These are phyloP conservation scores for Chalaropsis thielavioides DNA, from an alignment of 2,329 filamentous ascomycete species.

Conservation along the genomic window DNA sequence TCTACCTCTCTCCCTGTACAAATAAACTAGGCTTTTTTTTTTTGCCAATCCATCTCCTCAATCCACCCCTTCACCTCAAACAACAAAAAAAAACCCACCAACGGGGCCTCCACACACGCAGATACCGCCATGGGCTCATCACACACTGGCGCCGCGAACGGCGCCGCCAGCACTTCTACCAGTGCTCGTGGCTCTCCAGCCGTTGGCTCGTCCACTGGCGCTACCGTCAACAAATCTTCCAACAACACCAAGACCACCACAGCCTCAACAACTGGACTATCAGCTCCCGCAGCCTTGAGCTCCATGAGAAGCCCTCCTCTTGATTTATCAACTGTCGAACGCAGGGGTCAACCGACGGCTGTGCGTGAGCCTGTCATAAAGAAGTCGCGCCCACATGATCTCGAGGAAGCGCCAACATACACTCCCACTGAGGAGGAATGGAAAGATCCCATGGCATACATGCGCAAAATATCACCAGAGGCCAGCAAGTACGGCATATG, in stretches of 20 bases:
- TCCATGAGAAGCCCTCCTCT: constrained; percentile 48
- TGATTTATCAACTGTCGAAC: constrained; percentile 80
- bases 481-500: constrained; percentile 80
- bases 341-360: constrained; percentile 67
- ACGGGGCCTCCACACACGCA: neutral
- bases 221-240: constrained; percentile 27
- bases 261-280: constrained; percentile 25
- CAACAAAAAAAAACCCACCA: neutral
- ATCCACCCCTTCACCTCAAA: neutral
- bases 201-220: constrained; percentile 23
- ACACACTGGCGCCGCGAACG: constrained; percentile 23
- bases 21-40: neutral
- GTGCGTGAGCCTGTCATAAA: constrained; percentile 63
- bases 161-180: constrained; percentile 27
- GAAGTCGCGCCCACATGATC: constrained; percentile 64
- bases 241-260: constrained; percentile 33
- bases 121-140: constrained; percentile 13
- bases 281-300: constrained; percentile 38
- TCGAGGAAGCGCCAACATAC: constrained; percentile 83
- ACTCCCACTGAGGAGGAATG: constrained; percentile 86
- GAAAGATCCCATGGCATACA: constrained; percentile 84
- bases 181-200: constrained; percentile 41
- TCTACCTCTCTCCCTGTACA: neutral
- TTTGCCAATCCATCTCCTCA: neutral
- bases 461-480: constrained; percentile 78